These are phyloP conservation scores for Lodderomyces metapsilosis DNA, from an alignment of 1,139 yeast genomes.

Conservation along the genomic window DNA sequence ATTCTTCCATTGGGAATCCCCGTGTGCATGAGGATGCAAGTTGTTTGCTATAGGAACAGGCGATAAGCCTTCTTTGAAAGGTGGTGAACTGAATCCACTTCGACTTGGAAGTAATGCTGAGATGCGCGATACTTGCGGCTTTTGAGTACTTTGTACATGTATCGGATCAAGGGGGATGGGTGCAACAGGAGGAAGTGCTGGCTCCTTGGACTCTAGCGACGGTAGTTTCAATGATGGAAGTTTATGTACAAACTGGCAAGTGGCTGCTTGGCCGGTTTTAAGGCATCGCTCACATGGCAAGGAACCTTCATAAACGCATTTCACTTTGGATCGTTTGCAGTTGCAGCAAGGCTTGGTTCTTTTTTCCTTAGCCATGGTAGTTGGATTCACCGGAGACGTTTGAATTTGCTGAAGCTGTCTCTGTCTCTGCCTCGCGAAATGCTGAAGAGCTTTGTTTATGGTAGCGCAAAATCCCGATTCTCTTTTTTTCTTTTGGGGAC, in stretches of 20 bases:
- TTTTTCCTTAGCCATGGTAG: conserved; percentile 40
- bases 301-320: conserved; percentile 49
- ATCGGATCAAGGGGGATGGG: conserved; percentile 2
- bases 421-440: too few relatives aligned
- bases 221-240: conserved; percentile 47
- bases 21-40: neutral
- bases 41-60: neutral
- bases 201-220: conserved; percentile 12
- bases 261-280: conserved; percentile 41
- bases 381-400: too few relatives aligned
- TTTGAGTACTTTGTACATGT: neutral
- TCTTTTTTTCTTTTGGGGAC: neutral
- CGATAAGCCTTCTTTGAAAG: neutral
- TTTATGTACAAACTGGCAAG: conserved; percentile 58
- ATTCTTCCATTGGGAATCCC: conserved; percentile 35
- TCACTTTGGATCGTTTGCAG: conserved; percentile 65
- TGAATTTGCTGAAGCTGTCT: too few relatives aligned
- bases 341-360: conserved; percentile 61
- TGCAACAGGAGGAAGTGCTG: conserved; percentile 2
- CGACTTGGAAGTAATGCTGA: neutral
- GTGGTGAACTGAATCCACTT: neutral
- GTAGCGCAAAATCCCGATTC: too few relatives aligned
- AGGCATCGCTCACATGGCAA: conserved; percentile 61
- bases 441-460: too few relatives aligned
- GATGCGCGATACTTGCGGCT: neutral